Percentiles rank a stretch among this genome's conserved stretches.
phyloP scores from a whole-genome alignment of 768 basidiomycete genomes.

The Royoungia palumana region DNA sequence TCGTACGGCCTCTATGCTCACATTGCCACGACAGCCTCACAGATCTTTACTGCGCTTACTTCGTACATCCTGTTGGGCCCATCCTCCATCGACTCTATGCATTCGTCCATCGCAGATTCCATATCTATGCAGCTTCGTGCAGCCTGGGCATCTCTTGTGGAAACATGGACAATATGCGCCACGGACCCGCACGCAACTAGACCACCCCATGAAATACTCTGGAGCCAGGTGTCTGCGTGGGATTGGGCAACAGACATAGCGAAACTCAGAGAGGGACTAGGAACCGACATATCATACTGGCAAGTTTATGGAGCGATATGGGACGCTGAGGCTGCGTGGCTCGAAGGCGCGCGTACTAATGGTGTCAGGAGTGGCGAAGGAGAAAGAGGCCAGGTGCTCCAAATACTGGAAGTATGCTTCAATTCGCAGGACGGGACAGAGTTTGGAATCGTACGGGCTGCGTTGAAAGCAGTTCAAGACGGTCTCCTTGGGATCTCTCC shows the following conservation, averaged over 20 bases:
- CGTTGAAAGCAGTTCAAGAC: conserved; percentile 33
- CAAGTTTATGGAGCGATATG: conserved; percentile 37
- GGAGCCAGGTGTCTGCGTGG: conserved; percentile 82
- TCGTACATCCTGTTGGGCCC: conserved; percentile 40
- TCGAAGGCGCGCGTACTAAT: conserved; percentile 77
- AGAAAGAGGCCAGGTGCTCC: conserved; percentile 48
- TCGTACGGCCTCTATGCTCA: conserved; percentile 77
- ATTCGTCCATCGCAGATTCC: background rate
- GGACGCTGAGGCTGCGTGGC: conserved; percentile 54
- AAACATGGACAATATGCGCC: conserved; percentile 78
- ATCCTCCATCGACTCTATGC: conserved; percentile 18
- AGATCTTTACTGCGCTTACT: conserved; percentile 52
- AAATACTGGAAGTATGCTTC: conserved; percentile 40
- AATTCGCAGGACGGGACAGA: conserved; percentile 28
- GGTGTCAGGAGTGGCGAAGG: conserved; percentile 59
- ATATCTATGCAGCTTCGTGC: conserved; percentile 30
- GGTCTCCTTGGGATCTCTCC: conserved; percentile 16
- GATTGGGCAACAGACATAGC: conserved; percentile 64
- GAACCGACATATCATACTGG: conserved; percentile 24
- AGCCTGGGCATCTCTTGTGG: conserved; percentile 59
- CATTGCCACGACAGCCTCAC: conserved; percentile 57
- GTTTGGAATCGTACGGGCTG: conserved; percentile 34
- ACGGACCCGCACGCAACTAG: conserved; percentile 88
- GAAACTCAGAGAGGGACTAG: conserved; percentile 37
- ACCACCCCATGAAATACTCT: conserved; percentile 82